Conservation (phyloP, 2,329 filamentous ascomycete genomes). For the Pleomassaria siparia region DNA sequence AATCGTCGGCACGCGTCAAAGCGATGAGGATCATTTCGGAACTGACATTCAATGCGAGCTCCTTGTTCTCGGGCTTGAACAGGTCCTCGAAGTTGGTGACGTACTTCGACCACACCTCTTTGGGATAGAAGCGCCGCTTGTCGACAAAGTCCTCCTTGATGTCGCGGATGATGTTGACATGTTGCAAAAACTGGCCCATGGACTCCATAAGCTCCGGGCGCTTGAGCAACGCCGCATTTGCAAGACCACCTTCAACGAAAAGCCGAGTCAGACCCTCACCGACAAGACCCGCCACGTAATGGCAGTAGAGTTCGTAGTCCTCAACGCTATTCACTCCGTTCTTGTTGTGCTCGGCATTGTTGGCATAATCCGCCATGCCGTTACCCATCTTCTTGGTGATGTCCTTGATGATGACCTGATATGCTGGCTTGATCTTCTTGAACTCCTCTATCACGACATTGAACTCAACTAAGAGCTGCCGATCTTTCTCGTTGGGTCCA, state of each 20-base stretch:
- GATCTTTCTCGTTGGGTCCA: constrained; percentile 89
- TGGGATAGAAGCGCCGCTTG: constrained; percentile 88
- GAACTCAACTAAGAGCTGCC: constrained; percentile 89
- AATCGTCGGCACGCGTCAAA: constrained; percentile 83
- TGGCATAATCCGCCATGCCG: constrained; percentile 94
- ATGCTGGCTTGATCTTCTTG: constrained; percentile 81
- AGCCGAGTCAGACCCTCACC: constrained; percentile 89
- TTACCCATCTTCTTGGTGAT: constrained; percentile 95
- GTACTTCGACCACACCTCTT: constrained; percentile 96
- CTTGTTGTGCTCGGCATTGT: constrained; percentile 77
- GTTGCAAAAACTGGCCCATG: constrained; percentile 97
- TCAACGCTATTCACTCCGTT: constrained; percentile 79
- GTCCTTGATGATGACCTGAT: constrained; percentile 85
- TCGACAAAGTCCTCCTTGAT: constrained; percentile 88
- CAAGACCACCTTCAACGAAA: constrained; percentile 84
- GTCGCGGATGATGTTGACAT: constrained; percentile 98
- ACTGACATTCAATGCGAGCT: constrained; percentile 78
- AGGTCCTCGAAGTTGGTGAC: constrained; percentile 87
- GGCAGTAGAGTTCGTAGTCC: constrained; percentile 96
- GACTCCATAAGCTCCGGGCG: constrained; percentile 83
- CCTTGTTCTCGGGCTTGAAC: constrained; percentile 76
- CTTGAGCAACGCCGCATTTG: constrained; percentile 79
- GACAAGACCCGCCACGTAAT: constrained; percentile 98
- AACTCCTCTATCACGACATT: constrained; percentile 83
- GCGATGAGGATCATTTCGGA: constrained; percentile 95